These are phyloP conservation scores for Silene uniflora DNA, from an alignment of 148 eudicot species.

Conservation along the genomic window DNA sequence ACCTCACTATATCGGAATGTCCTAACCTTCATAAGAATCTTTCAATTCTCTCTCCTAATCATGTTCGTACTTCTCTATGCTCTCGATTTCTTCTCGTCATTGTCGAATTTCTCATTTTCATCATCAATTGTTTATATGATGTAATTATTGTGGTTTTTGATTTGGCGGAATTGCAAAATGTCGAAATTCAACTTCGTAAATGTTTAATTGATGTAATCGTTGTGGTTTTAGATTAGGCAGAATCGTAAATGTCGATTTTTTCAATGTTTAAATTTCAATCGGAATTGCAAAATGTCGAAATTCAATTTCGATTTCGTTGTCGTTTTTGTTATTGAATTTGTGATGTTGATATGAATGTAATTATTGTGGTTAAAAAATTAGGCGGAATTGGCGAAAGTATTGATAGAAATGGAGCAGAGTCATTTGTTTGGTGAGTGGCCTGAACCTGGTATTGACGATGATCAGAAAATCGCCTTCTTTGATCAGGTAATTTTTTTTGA, in stretches of 20 bases:
- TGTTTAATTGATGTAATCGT: no score
- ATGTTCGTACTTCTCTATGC: conserved; percentile 32
- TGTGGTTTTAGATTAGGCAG: no score
- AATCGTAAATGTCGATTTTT: no score
- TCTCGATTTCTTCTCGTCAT: background rate
- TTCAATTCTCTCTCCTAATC: conserved; percentile 49
- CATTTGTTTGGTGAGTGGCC: conserved; percentile 81
- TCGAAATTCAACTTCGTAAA: no score
- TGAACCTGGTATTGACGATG: conserved; percentile 71
- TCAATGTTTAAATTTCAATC: no score
- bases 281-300: no score
- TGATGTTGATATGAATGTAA: background rate
- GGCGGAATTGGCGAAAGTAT: conserved; percentile 71
- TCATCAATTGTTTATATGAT: no score
- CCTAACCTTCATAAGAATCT: conserved; percentile 59
- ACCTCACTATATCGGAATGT: conserved; percentile 38
- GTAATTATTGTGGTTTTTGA: no score
- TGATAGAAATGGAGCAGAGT: conserved; percentile 62
- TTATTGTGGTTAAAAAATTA: conserved; percentile 10
- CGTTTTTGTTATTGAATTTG: no score
- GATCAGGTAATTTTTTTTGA: conserved; percentile 51
- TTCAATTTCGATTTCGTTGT: background rate
- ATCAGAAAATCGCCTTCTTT: conserved; percentile 59
- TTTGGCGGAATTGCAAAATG: no score
- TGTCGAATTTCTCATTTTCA: no score